A percentile compares a stretch with the other conserved stretches of the same genome.
phyloP scores from a whole-genome alignment of 2,329 filamentous ascomycete species.

The Exophiala mesophila region DNA sequence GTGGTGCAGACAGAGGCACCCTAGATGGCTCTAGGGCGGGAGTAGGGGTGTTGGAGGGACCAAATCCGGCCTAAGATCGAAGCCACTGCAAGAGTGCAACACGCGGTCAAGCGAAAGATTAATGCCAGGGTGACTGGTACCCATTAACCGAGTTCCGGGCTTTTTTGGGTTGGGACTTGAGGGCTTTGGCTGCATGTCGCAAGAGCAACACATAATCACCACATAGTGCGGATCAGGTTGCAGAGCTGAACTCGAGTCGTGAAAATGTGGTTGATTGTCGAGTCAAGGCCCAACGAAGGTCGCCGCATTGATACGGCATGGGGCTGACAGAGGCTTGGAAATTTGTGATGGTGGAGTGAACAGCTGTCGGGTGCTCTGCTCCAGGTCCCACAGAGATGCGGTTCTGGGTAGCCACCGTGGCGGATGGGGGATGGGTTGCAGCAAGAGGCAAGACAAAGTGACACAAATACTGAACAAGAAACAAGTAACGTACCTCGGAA shows the following conservation, averaged over 20 bases:
- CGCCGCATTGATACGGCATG: too few species aligned
- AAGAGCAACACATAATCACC: not conserved
- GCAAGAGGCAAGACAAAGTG: not conserved
- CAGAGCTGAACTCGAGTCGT: too few species aligned
- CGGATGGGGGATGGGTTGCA: too few species aligned
- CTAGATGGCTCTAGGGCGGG: not conserved
- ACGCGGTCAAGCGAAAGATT: slow-evolving; percentile 17
- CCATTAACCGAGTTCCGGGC: not conserved
- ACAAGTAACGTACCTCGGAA: slow-evolving; percentile 14
- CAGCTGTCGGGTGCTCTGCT: too few species aligned
- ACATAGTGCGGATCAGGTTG: too few species aligned
- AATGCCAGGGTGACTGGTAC: slow-evolving; percentile 2
- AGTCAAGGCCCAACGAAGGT: too few species aligned
- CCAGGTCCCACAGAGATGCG: too few species aligned
- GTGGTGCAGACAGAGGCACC: slow-evolving; percentile 2
- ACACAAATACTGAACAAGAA: not conserved
- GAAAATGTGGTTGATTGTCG: too few species aligned
- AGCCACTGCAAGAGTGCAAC: slow-evolving; percentile 9
- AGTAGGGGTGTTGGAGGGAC: not conserved
- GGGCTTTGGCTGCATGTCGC: not conserved
- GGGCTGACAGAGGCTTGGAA: too few species aligned
- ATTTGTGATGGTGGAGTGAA: too few species aligned
- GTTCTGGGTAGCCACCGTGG: too few species aligned
- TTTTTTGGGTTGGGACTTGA: not conserved
- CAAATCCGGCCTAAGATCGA: slow-evolving; percentile 13